Evolutionary conservation across 2,329 filamentous ascomycete species (phyloP).

Genomic region (Hypoxylon sp.): DNA sequence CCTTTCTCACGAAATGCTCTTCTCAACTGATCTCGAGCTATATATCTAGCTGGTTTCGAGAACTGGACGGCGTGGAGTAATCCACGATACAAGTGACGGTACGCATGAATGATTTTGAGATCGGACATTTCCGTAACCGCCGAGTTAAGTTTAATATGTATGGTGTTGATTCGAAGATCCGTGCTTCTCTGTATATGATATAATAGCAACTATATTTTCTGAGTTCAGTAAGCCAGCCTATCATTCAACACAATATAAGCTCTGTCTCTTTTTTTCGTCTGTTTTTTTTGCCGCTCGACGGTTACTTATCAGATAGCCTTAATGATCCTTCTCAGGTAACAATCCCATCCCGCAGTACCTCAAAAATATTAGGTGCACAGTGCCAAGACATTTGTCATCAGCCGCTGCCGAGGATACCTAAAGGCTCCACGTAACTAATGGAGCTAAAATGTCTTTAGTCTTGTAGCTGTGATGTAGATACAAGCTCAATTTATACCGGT

Average conservation of each 20-base stretch:
- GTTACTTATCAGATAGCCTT: conserved; percentile 3
- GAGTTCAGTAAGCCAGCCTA: neutral
- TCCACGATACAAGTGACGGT: conserved; percentile 77
- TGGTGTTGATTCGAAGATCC: neutral
- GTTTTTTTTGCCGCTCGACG: neutral
- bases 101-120: conserved; percentile 71
- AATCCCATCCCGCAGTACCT: conserved; percentile 1
- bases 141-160: neutral
- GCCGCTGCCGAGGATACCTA: conserved; percentile 28
- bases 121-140: conserved; percentile 51
- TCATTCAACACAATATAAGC: conserved; percentile 2
- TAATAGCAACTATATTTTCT: conserved; percentile 6
- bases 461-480: conserved; percentile 17
- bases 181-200: neutral
- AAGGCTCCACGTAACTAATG: conserved; percentile 4
- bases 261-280: neutral
- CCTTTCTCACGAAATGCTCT: conserved; percentile 69
- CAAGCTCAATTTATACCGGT: neutral
- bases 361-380: conserved; percentile 23
- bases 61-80: conserved; percentile 80
- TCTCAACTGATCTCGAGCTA: conserved; percentile 72
- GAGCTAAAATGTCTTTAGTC: neutral
- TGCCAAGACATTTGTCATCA: conserved; percentile 28
- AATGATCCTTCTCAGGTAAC: conserved; percentile 7
- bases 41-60: conserved; percentile 76